These are phyloP conservation scores for Scleroderma bovista DNA, from an alignment of 768 basidiomycete species.

Conservation along the genomic window DNA sequence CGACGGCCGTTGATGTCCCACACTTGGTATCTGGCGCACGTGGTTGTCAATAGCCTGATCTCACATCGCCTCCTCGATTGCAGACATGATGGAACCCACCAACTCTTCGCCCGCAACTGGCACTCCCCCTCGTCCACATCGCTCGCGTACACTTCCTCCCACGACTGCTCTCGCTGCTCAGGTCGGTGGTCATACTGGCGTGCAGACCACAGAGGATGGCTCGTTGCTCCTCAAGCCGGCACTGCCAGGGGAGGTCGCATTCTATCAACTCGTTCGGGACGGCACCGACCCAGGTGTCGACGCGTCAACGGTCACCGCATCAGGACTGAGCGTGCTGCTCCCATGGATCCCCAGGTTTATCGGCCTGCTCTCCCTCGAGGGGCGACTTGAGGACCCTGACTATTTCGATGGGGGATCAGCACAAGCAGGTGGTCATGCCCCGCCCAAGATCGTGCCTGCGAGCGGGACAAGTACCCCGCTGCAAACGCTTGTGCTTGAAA, in stretches of 20 bases:
- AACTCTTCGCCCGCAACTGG: too few species aligned
- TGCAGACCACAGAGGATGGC: slow-evolving; percentile 66
- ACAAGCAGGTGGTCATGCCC: slow-evolving; percentile 21
- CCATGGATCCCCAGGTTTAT: slow-evolving; percentile 71
- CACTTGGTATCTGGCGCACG: too few species aligned
- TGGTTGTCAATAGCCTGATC: too few species aligned
- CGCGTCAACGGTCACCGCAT: slow-evolving; percentile 12
- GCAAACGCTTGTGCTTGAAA: slow-evolving; percentile 84
- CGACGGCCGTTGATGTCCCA: too few species aligned
- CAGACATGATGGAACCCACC: too few species aligned
- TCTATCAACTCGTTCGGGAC: slow-evolving; percentile 54
- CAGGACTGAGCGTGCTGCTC: slow-evolving; percentile 29
- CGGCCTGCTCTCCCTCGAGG: slow-evolving; percentile 76
- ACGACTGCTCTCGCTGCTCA: slow-evolving; percentile 45
- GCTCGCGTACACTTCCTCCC: slow-evolving; percentile 16
- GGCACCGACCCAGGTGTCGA: slow-evolving; percentile 29
- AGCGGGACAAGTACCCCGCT: slow-evolving; percentile 41
- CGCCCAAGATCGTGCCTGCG: slow-evolving; percentile 14
- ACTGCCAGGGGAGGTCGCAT: slow-evolving; percentile 55
- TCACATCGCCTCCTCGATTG: too few species aligned
- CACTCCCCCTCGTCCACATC: not conserved
- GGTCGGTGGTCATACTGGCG: slow-evolving; percentile 78
- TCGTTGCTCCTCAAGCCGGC: slow-evolving; percentile 81
- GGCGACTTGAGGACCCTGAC: slow-evolving; percentile 21
- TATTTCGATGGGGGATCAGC: slow-evolving; percentile 1